A percentile compares a stretch with the other conserved stretches of the same genome.
Evolutionary conservation across 371 early-diverging fungal species (phyloP).

Genomic region (Apophysomyces ossiformis): DNA sequence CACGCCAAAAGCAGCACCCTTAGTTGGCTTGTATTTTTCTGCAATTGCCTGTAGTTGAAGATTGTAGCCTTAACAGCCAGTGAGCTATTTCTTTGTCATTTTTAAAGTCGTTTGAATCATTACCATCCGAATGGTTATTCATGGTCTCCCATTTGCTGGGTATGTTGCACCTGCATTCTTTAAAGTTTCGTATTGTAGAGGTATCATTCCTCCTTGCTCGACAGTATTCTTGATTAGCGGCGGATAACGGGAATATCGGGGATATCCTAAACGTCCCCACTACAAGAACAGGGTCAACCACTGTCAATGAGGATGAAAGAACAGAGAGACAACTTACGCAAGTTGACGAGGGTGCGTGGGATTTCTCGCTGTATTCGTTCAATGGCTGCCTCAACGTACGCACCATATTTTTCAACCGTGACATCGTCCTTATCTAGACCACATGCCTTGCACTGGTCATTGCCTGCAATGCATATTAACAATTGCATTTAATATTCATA

Average conservation of each 20-base stretch:
- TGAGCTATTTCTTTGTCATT: no score
- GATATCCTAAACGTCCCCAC: slow-evolving; percentile 23
- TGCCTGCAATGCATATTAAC: slow-evolving; percentile 11
- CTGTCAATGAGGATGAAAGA: background rate
- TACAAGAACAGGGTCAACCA: background rate
- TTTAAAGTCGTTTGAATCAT: background rate
- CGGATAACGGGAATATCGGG: slow-evolving; percentile 13
- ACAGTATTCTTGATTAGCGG: slow-evolving; percentile 18
- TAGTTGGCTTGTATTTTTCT: slow-evolving; percentile 16
- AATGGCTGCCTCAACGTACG: slow-evolving; percentile 21
- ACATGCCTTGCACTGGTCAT: slow-evolving; percentile 27
- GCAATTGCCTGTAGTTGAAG: slow-evolving; percentile 6
- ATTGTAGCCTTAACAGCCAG: slow-evolving; percentile 16
- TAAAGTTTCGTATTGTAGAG: slow-evolving; percentile 12
- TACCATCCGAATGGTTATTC: background rate
- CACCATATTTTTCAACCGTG: slow-evolving; percentile 20
- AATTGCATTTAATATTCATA: no score
- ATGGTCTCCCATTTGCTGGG: slow-evolving; percentile 2
- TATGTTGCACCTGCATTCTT: slow-evolving; percentile 17
- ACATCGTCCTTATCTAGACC: slow-evolving; percentile 9
- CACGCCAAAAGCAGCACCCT: slow-evolving; percentile 17
- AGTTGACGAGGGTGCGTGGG: slow-evolving; percentile 20
- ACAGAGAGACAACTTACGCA: slow-evolving; percentile 10
- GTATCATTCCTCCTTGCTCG: slow-evolving; percentile 1
- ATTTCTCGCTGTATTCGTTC: slow-evolving; percentile 18